Conservation (phyloP, 345 rosid species). For the Trapa bicornis region DNA sequence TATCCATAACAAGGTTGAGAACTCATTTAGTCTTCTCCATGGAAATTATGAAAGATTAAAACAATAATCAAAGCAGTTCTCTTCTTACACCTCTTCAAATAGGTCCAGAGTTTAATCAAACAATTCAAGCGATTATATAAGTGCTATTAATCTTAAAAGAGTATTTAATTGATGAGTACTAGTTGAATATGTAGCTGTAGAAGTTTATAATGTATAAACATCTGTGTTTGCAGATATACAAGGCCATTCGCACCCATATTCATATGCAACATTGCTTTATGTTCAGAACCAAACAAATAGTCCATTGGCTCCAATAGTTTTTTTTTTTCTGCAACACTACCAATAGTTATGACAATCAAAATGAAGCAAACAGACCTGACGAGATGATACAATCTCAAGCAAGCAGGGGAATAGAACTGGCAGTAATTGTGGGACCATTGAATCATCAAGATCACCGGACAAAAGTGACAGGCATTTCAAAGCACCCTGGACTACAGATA, state of each 20-base stretch:
- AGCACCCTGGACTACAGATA: slow-evolving; percentile 66
- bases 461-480: slow-evolving; percentile 80
- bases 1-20: background rate
- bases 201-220: background rate
- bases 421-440: slow-evolving; percentile 52
- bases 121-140: background rate
- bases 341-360: slow-evolving; percentile 1
- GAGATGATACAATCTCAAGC: slow-evolving; percentile 62
- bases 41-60: background rate
- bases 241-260: background rate
- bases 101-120: background rate
- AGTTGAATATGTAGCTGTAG: background rate
- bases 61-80: background rate
- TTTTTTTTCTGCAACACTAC: too few species aligned
- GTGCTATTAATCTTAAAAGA: background rate
- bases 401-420: slow-evolving; percentile 77
- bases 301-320: background rate
- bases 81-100: background rate
- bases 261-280: background rate
- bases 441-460: slow-evolving; percentile 75
- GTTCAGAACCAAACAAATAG: background rate
- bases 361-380: slow-evolving; percentile 45
- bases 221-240: background rate
- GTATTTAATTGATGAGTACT: background rate
- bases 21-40: background rate